Percentiles rank a stretch among this genome's conserved stretches.
These are phyloP conservation scores for Hypoxylon trugodes DNA, from an alignment of 495 filamentous ascomycete genomes.

Conservation along the genomic window DNA sequence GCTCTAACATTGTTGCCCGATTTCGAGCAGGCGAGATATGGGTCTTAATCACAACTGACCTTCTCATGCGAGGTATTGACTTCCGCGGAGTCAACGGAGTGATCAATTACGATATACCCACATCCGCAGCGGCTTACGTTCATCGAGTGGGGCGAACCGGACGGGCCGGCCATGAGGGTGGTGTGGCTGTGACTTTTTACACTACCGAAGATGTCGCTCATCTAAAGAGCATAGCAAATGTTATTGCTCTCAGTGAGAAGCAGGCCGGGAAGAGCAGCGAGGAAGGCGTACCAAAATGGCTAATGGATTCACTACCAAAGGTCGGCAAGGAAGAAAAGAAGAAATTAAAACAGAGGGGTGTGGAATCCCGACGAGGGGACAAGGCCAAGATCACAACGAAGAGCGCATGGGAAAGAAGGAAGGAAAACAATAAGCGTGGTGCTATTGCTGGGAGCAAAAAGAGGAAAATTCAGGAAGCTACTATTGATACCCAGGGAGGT, in stretches of 20 bases:
- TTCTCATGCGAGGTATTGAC: constrained; percentile 89
- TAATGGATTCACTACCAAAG: constrained; percentile 86
- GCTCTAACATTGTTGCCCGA: constrained; percentile 81
- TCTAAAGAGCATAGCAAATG: constrained; percentile 90
- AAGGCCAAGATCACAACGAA: constrained; percentile 83
- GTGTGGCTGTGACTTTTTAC: constrained; percentile 92
- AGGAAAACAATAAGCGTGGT: constrained; percentile 78
- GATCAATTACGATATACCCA: constrained; percentile 96
- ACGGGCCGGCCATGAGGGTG: constrained; percentile 84
- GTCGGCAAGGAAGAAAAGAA: constrained; percentile 83
- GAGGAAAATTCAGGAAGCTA: constrained; percentile 56
- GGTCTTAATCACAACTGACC: constrained; percentile 94
- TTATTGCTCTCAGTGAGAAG: constrained; percentile 85
- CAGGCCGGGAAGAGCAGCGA: constrained; percentile 56
- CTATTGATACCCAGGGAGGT: constrained; percentile 48
- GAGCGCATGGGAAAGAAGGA: constrained; percentile 83
- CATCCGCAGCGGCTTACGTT: constrained; percentile 85
- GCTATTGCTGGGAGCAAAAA: constrained; percentile 76
- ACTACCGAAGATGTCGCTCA: constrained; percentile 93
- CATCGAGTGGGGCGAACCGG: constrained; percentile 94
- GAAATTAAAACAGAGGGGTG: constrained; percentile 80
- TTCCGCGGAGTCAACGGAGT: constrained; percentile 93
- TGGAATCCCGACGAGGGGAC: constrained; percentile 72
- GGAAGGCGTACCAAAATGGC: constrained; percentile 76
- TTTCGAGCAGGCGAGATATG: constrained; percentile 95